Evolutionary conservation across 768 basidiomycete species (phyloP).

Genomic region (Rhodotorula diobovata): DNA sequence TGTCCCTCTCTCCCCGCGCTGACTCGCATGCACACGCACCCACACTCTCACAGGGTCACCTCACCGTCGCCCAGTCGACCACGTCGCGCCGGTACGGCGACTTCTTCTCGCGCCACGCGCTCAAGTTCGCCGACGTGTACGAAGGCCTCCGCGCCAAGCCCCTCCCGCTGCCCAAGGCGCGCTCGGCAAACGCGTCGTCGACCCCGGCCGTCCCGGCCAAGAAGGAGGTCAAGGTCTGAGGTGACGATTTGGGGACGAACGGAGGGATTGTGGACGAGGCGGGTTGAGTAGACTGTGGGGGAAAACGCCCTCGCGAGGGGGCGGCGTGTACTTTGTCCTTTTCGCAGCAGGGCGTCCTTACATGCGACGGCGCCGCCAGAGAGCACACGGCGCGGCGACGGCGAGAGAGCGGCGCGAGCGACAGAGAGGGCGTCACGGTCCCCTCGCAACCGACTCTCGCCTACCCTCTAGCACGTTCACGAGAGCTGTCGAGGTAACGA

Average conservation of each 20-base stretch:
- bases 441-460: too few species aligned
- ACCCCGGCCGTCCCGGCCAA: not conserved
- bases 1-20: not conserved
- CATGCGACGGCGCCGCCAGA: too few species aligned
- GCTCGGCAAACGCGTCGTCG: not conserved
- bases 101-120: conserved; percentile 75
- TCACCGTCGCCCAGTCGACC: conserved; percentile 91
- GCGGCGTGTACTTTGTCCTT: too few species aligned
- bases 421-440: too few species aligned
- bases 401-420: too few species aligned
- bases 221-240: not conserved
- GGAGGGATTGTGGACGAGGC: too few species aligned
- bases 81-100: conserved; percentile 89
- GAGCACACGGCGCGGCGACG: too few species aligned
- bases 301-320: too few species aligned
- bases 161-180: conserved; percentile 33
- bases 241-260: not conserved
- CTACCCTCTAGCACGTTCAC: too few species aligned
- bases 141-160: conserved; percentile 34
- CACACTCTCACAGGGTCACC: conserved; percentile 69
- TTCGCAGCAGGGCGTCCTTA: too few species aligned
- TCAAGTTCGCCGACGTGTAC: conserved; percentile 31
- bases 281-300: too few species aligned
- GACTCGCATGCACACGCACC: not conserved
- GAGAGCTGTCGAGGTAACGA: too few species aligned